These are phyloP conservation scores for Erysimum cheiri DNA, from an alignment of 441 rosid genomes.

Conservation along the genomic window DNA sequence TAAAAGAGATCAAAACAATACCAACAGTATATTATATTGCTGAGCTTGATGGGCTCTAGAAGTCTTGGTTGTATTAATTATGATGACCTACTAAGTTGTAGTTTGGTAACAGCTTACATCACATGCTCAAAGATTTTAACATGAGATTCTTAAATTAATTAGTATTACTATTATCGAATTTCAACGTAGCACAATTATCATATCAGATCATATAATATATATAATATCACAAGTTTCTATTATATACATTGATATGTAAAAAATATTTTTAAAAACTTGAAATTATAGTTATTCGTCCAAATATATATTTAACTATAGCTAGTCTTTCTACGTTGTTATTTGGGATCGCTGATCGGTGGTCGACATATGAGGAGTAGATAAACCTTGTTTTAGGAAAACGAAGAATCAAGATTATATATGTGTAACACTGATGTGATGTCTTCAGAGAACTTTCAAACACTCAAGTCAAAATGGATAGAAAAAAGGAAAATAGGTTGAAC, in stretches of 20 bases:
- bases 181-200: neutral
- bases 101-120: conserved; percentile 33
- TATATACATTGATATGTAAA: too few relatives aligned
- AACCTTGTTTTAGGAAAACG: neutral
- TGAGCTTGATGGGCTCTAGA: conserved; percentile 34
- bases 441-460: neutral
- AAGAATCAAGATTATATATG: neutral
- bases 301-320: too few relatives aligned
- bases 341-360: neutral
- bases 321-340: neutral
- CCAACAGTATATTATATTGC: conserved; percentile 19
- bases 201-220: neutral
- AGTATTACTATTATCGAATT: neutral
- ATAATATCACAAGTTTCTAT: too few relatives aligned
- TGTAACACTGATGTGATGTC: neutral
- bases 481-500: neutral
- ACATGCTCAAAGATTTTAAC: conserved; percentile 30
- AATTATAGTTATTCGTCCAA: neutral
- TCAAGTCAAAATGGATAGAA: neutral
- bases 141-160: conserved; percentile 18
- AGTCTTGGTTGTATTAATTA: conserved; percentile 30
- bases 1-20: neutral
- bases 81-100: conserved; percentile 21
- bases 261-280: neutral
- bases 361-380: neutral